phyloP scores from a whole-genome alignment of 306 rosid genomes.

The Inga leiocalycina region DNA sequence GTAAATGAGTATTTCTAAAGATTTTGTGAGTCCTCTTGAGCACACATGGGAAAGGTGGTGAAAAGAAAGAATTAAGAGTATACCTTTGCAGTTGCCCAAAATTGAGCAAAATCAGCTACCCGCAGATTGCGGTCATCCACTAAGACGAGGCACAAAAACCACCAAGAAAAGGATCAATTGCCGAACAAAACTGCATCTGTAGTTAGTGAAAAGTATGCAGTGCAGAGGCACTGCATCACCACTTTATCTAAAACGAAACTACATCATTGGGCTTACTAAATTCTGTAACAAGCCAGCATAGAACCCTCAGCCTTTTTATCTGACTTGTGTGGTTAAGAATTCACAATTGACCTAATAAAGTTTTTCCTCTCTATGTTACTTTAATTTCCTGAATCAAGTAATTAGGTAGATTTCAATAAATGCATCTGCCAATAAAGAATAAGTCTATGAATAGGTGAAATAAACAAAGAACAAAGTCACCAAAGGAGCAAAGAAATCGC shows the following conservation, averaged over 20 bases:
- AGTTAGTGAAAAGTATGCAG: slow-evolving; percentile 90
- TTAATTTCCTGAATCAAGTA: slow-evolving; percentile 29
- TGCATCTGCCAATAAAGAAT: slow-evolving; percentile 29
- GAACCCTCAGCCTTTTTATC: slow-evolving; percentile 42
- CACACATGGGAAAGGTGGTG: slow-evolving; percentile 75
- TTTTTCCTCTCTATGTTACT: neutral
- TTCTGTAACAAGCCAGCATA: slow-evolving; percentile 47
- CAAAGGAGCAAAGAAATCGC: slow-evolving; percentile 36
- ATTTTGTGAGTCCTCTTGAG: slow-evolving; percentile 64
- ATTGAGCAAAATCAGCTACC: slow-evolving; percentile 99
- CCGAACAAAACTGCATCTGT: slow-evolving; percentile 97
- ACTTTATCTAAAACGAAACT: slow-evolving; percentile 72
- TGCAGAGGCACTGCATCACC: slow-evolving; percentile 90
- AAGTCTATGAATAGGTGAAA: slow-evolving; percentile 29
- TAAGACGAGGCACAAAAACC: slow-evolving; percentile 99
- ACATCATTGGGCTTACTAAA: slow-evolving; percentile 56
- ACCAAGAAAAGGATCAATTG: slow-evolving; percentile 98
- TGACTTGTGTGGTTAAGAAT: slow-evolving; percentile 38
- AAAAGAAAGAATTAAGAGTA: slow-evolving; percentile 78
- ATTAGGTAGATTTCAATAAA: slow-evolving; percentile 34
- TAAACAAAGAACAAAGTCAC: slow-evolving; percentile 33
- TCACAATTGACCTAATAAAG: slow-evolving; percentile 30
- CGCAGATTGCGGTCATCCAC: slow-evolving; percentile 99
- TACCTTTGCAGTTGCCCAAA: slow-evolving; percentile 99
- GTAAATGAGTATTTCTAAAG: slow-evolving; percentile 43